Percentiles rank a stretch among this genome's conserved stretches.
Evolutionary conservation across 768 basidiomycete genomes (phyloP).

Genomic region (Psilocybe tampanensis): DNA sequence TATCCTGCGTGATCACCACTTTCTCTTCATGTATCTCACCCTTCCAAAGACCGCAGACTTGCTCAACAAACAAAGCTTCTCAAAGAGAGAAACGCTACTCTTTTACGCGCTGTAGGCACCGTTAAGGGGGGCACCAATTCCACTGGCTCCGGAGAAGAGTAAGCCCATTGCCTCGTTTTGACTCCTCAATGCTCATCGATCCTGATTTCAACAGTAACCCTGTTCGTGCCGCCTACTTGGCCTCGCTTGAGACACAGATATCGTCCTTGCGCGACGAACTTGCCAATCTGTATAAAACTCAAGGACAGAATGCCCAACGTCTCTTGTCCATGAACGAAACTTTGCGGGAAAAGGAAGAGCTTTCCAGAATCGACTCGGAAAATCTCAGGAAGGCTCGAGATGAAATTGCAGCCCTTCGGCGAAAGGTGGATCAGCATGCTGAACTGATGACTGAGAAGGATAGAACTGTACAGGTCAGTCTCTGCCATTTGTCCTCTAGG

Average conservation of each 20-base stretch:
- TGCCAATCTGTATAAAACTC: slow-evolving; percentile 93
- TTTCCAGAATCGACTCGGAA: slow-evolving; percentile 80
- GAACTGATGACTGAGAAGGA: slow-evolving; percentile 91
- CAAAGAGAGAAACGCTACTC: slow-evolving; percentile 89
- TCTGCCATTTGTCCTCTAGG: slow-evolving; percentile 14
- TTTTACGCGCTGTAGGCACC: slow-evolving; percentile 81
- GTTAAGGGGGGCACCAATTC: slow-evolving; percentile 66
- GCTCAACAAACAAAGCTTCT: slow-evolving; percentile 91
- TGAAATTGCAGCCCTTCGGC: slow-evolving; percentile 67
- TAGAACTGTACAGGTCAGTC: slow-evolving; percentile 79
- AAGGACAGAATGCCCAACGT: slow-evolving; percentile 93
- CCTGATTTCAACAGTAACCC: slow-evolving; percentile 59
- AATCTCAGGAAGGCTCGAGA: slow-evolving; percentile 76
- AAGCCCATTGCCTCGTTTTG: slow-evolving; percentile 25
- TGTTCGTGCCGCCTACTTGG: slow-evolving; percentile 84
- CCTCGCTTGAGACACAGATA: slow-evolving; percentile 93
- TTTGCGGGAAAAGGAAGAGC: slow-evolving; percentile 89
- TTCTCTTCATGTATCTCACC: slow-evolving; percentile 12
- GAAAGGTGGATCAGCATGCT: slow-evolving; percentile 81
- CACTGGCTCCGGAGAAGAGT: slow-evolving; percentile 76
- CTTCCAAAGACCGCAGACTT: slow-evolving; percentile 75
- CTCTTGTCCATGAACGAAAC: slow-evolving; percentile 94
- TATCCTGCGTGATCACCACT: slow-evolving; percentile 11
- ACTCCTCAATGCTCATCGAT: slow-evolving; percentile 17
- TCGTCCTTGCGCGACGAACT: slow-evolving; percentile 90